Base-by-base conservation (phyloP, 495 filamentous ascomycete species). In the Penicillium ucsense region DNA sequence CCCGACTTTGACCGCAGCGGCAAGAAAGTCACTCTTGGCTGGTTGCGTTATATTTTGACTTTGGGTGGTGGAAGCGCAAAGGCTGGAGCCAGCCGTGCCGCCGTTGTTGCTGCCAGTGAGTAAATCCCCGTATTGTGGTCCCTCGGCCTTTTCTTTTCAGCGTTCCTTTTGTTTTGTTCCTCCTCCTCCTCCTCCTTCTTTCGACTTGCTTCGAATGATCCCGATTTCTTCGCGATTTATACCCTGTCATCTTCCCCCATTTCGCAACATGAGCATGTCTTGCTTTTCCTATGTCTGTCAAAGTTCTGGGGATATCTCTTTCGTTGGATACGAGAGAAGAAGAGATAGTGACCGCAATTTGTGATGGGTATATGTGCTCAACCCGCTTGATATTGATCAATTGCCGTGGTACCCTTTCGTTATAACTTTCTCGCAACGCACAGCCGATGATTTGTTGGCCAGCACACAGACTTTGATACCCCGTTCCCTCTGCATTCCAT, bases 1-100 rank as follows among this genome's bases (percentile, higher is more conserved):
- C 89, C 89, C 35, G 78, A 90, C 67, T 96, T 96, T 65, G 88
- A 95, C 68, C 81, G 90, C 38, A 70, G 82, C 49, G 89, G 90
- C 34, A 63, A 63, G 5, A 77, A 78, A 52, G 51, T 81, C 45
- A 72, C 67, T 48, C 54, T 72, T 34, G 67, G 68, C 47, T 70
- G 69, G 65, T 35, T 75, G 45, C 70, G 65, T 28, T 74, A 55
- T 38, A 53, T 77, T 31, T 33, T 77, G 43, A 72, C 66, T 8
- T 52, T 77, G 12, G 73, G 74, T 11, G 73, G 72, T 36, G 66
- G 68, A 35, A 66, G 59, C 34, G 63, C 64, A 4, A 67, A 59
- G 35, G 56, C 70, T 10, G 72, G 71, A 27, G 56, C 68, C 32
- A 52, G 63, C 4, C 55, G 75, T 36, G 73, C 66, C 55, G 57